phyloP scores from a whole-genome alignment of 257 asterid species.

The Salvia rosmarinus region DNA sequence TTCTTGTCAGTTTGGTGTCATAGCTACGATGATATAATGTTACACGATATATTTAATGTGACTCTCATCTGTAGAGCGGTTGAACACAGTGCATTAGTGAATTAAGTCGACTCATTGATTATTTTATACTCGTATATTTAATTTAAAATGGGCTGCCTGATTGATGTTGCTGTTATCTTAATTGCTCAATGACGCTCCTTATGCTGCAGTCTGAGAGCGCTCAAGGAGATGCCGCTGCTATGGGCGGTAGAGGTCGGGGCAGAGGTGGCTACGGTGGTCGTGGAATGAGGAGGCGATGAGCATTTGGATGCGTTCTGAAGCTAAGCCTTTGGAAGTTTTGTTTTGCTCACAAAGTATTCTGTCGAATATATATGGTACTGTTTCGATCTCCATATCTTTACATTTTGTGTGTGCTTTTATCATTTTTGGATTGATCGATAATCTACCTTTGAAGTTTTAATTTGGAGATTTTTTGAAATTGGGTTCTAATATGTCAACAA shows the following conservation, averaged over 20 bases:
- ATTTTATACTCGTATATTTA: neutral
- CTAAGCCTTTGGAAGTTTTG: neutral
- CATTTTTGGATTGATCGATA: neutral
- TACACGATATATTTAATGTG: too few species aligned
- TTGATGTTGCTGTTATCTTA: neutral
- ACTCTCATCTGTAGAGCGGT: neutral
- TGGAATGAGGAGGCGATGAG: slow-evolving; percentile 79
- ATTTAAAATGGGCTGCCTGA: too few species aligned
- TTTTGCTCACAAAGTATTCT: neutral
- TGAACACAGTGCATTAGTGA: neutral
- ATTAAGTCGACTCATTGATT: neutral
- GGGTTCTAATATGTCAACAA: neutral
- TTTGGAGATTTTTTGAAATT: neutral
- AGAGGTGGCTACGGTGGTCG: slow-evolving; percentile 67
- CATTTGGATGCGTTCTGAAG: neutral
- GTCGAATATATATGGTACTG: slow-evolving; percentile 13
- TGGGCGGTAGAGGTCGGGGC: slow-evolving; percentile 67
- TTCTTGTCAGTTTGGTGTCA: too few species aligned
- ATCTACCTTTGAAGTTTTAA: neutral
- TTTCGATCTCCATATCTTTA: neutral
- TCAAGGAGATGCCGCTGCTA: slow-evolving; percentile 97
- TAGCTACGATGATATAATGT: too few species aligned
- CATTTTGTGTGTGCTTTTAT: neutral
- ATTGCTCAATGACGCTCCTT: neutral
- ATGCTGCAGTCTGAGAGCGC: slow-evolving; percentile 91